Conservation (phyloP, 768 basidiomycete genomes). For the Lactarius evosmus region DNA sequence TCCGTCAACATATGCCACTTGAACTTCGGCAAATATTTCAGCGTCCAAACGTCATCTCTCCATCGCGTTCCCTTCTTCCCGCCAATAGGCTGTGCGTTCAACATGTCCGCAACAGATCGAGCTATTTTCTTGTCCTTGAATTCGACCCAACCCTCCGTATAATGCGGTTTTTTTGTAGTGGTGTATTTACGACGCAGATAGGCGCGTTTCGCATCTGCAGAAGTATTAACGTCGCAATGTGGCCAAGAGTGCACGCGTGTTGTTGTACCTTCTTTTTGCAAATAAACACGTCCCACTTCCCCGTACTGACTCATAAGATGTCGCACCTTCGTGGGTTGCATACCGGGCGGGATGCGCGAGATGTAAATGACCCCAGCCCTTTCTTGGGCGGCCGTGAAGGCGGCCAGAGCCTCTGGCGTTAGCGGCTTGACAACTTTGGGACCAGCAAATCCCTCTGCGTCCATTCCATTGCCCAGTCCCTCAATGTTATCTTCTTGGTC, state of each 20-base stretch:
- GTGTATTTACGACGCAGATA: constrained; percentile 81
- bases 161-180: constrained; percentile 80
- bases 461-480: constrained; percentile 48
- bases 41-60: constrained; percentile 98
- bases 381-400: constrained; percentile 69
- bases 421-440: constrained; percentile 69
- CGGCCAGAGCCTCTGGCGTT: constrained; percentile 69
- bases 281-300: constrained; percentile 86
- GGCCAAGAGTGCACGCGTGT: not conserved
- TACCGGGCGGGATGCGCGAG: constrained; percentile 93
- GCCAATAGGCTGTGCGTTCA: constrained; percentile 94
- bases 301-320: constrained; percentile 90
- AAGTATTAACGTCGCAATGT: not conserved
- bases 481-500: constrained; percentile 11
- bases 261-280: constrained; percentile 82
- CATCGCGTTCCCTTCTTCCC: constrained; percentile 88
- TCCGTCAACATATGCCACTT: constrained; percentile 99
- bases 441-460: constrained; percentile 56
- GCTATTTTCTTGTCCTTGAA: constrained; percentile 94
- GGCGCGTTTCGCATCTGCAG: constrained; percentile 77
- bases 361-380: constrained; percentile 89
- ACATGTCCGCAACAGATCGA: constrained; percentile 85
- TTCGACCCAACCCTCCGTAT: constrained; percentile 97
- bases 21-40: constrained; percentile 97
- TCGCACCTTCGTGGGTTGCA: constrained; percentile 94